Evolutionary conservation across 768 basidiomycete genomes (phyloP).

Genomic region (Termitomyces sp.): DNA sequence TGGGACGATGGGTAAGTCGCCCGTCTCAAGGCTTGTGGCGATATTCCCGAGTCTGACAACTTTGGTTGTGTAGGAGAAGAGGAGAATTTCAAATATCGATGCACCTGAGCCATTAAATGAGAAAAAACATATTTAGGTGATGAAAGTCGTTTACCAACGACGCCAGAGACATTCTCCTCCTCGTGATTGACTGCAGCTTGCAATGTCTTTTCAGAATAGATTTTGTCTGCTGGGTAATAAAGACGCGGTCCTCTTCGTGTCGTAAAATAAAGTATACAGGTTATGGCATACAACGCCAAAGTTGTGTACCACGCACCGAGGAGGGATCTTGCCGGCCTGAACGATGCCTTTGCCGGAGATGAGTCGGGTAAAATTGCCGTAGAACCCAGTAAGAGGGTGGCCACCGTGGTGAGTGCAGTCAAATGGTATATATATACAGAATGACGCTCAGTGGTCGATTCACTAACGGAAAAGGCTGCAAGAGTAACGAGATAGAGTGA

Average conservation of each 20-base stretch:
- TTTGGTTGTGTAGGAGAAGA: constrained; percentile 88
- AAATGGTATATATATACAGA: constrained; percentile 58
- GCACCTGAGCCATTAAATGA: constrained; percentile 30
- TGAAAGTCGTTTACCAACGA: constrained; percentile 33
- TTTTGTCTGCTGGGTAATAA: constrained; percentile 64
- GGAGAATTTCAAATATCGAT: constrained; percentile 53
- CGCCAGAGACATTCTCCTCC: constrained; percentile 71
- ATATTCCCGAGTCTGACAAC: constrained; percentile 82
- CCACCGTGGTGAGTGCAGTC: constrained; percentile 45
- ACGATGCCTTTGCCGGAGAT: constrained; percentile 23
- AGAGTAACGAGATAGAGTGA: constrained; percentile 57
- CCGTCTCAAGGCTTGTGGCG: constrained; percentile 73
- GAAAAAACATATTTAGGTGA: background rate
- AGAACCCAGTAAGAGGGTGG: constrained; percentile 36
- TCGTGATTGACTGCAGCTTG: constrained; percentile 53
- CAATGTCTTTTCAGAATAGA: constrained; percentile 72
- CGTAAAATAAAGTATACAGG: constrained; percentile 35
- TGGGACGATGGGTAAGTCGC: constrained; percentile 81
- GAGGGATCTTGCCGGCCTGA: constrained; percentile 15
- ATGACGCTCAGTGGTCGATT: constrained; percentile 34
- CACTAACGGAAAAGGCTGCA: constrained; percentile 44
- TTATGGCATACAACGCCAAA: constrained; percentile 43
- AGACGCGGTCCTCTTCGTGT: constrained; percentile 72
- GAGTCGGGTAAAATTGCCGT: constrained; percentile 55
- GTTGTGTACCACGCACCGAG: constrained; percentile 47